Conservation (phyloP, 1,139 yeast species). For the Magnusiomyces magnusii region DNA sequence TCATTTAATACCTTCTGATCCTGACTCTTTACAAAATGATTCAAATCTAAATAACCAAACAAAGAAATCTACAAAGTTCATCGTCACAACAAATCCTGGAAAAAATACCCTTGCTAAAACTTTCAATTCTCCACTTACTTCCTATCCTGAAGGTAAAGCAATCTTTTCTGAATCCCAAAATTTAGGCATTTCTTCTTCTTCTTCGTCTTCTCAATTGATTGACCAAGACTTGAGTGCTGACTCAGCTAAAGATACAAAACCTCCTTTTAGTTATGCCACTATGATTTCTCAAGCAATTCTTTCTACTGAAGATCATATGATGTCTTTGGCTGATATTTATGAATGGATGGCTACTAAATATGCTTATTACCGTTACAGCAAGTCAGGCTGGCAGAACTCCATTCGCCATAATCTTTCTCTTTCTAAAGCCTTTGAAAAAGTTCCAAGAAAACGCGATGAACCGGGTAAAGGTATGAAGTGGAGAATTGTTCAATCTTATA, state of each 20-base stretch:
- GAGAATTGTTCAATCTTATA: conserved; percentile 84
- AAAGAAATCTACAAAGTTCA: conserved; percentile 6
- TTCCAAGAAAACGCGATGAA: conserved; percentile 89
- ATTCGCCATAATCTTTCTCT: conserved; percentile 75
- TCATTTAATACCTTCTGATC: neutral
- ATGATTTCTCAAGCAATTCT: conserved; percentile 97
- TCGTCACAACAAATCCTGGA: conserved; percentile 1
- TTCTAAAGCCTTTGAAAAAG: conserved; percentile 87
- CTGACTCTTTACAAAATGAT: neutral
- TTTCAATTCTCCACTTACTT: conserved; percentile 4
- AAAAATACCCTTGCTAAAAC: conserved; percentile 2
- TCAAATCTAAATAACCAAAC: neutral
- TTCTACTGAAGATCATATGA: conserved; percentile 77
- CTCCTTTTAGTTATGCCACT: conserved; percentile 95
- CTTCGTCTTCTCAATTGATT: conserved; percentile 23
- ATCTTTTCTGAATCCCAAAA: conserved; percentile 36
- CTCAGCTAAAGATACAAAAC: conserved; percentile 87
- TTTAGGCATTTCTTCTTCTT: conserved; percentile 18
- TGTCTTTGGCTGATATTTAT: conserved; percentile 86
- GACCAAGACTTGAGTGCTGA: conserved; percentile 73
- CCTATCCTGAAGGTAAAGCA: conserved; percentile 37
- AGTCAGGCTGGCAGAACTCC: conserved; percentile 94
- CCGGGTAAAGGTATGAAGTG: conserved; percentile 99
- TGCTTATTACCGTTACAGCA: conserved; percentile 84
- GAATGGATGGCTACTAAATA: conserved; percentile 83